Base-by-base conservation (phyloP, 768 basidiomycete genomes). In the Cubamyces sp. region DNA sequence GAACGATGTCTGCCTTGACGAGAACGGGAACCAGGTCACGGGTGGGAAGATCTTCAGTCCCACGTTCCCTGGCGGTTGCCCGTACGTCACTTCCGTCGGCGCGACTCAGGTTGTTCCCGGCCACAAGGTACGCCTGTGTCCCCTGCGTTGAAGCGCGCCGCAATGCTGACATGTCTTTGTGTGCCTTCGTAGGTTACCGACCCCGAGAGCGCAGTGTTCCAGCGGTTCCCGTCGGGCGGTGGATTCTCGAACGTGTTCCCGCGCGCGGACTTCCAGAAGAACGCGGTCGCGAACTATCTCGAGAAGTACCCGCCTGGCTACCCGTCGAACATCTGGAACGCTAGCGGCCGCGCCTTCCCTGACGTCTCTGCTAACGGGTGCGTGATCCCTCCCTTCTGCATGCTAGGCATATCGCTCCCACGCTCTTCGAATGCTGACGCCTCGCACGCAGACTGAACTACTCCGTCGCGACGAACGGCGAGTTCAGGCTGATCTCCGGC, bases 231-330 rank as follows among this genome's bases (percentile, higher is more conserved):
- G 67, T 72, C 70, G 43, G 74, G 78, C 6, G 78, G 78, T 9
- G 78, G 78, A 2, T 79, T 79, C 70, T 75, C 74, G 50, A 76
- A 79, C 65, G 66, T 76, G 54, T 79, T 79, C 66, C 25, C 74
- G 5, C 69, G 75, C 57, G 76, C 78, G 6, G 11, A 23, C 14
- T 80, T 76, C 70, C 78, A 80, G 64, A 57, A 69, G 45, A 28
- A 43, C 0, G 75, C 74, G 1, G 75, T 78, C 26, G 45, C 43
- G 16, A 53, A 30, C 21, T 78, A 71, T 34, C 62, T 71, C 62
- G 60, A 60, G 54, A 66, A 70, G 14, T 64, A 73, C 57, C 70
- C 74, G 34, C 78, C 78, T 9, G 69, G 73, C 14, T 78, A 74
- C 64, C 66, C 72, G 16, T 50, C 71, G 14, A 62, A 66, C 5